Evolutionary conservation across 140 eudicot species (phyloP), one percentile per base, ranked within the genome.

Genomic region (Oenanthe javanica): DNA sequence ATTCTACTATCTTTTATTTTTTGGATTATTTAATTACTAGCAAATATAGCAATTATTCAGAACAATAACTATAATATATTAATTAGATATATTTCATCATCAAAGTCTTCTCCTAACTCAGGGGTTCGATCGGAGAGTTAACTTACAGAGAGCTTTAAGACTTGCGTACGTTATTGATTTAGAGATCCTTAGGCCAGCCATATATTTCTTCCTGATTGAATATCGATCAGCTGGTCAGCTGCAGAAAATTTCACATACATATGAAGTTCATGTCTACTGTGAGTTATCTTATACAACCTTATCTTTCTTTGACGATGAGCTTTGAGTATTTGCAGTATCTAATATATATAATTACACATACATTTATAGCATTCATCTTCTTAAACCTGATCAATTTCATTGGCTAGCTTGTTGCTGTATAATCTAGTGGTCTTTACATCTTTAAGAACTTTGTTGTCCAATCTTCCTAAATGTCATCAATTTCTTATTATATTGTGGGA

Each of bases 1-100:
- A 90, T 90, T 90, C 91, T 80, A 77, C 77, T 55, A 40, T 70
- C 79, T 79, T 83, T 40, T 64, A 49, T 25, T 83, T 81, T 75
- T 31, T 45, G 84, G 63, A 88, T 80, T 57, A 78, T 72, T 83
- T 79, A 83, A 77, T 87, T 81, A 74, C 79, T 31, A 31, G 36
- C 36, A 84, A 84, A 73, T 40, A 1, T 16, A 3, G 19, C 27
- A 45, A 10, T 43, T 71, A 11, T 71, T 71, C 23, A 25, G 31
- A 11, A 19, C 49, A 18, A 81, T 75, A 57, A 40, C 16, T 21
- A 74, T 5, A 46, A 43, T 45, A 16, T 77, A 23, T 27, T 27
- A 27, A 9, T 27, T 27, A 11, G 72, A 36, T 75, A 79, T 49
- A 31, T 64, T 47, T 81, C 72, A 18, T 21, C 69, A 75, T 63